A percentile compares a stretch with the other conserved stretches of the same genome.
These are phyloP conservation scores for Jatropha curcas DNA, from an alignment of 345 rosid genomes.

Conservation along the genomic window DNA sequence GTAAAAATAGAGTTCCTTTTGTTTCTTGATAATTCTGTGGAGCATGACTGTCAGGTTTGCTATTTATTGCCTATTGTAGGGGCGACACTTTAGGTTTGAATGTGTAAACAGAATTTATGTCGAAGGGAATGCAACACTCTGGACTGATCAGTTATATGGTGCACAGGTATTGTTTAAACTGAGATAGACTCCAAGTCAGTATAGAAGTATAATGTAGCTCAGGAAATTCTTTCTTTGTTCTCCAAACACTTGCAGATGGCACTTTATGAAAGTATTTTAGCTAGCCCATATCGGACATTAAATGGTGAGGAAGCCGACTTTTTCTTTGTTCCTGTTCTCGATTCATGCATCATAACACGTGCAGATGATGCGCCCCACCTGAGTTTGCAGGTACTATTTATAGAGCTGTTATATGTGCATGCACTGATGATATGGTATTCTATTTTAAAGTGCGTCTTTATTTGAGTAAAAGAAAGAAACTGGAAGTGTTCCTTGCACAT, in stretches of 20 bases:
- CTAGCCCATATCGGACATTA: slow-evolving; percentile 76
- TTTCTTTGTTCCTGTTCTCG: slow-evolving; percentile 98
- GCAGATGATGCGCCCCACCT: slow-evolving; percentile 94
- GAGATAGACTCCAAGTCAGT: slow-evolving; percentile 11
- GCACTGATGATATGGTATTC: neutral
- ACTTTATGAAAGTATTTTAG: slow-evolving; percentile 83
- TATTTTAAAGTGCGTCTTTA: neutral
- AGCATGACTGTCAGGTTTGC: slow-evolving; percentile 19
- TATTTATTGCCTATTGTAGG: slow-evolving; percentile 49
- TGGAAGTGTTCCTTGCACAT: neutral
- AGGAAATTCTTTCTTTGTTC: neutral
- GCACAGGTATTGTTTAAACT: slow-evolving; percentile 63
- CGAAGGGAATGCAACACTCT: slow-evolving; percentile 68
- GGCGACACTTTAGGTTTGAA: slow-evolving; percentile 84
- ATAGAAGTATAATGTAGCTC: slow-evolving; percentile 13
- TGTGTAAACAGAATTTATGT: slow-evolving; percentile 90
- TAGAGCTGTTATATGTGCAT: neutral
- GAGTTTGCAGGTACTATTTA: slow-evolving; percentile 57
- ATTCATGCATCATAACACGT: slow-evolving; percentile 89
- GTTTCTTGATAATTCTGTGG: slow-evolving; percentile 14
- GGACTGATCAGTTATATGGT: slow-evolving; percentile 93
- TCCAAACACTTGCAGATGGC: slow-evolving; percentile 64
- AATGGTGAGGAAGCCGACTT: slow-evolving; percentile 96
- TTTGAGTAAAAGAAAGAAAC: neutral
- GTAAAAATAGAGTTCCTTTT: slow-evolving; percentile 38